These are phyloP conservation scores for Exsudoporus frostii DNA, from an alignment of 768 basidiomycete genomes.

Conservation along the genomic window DNA sequence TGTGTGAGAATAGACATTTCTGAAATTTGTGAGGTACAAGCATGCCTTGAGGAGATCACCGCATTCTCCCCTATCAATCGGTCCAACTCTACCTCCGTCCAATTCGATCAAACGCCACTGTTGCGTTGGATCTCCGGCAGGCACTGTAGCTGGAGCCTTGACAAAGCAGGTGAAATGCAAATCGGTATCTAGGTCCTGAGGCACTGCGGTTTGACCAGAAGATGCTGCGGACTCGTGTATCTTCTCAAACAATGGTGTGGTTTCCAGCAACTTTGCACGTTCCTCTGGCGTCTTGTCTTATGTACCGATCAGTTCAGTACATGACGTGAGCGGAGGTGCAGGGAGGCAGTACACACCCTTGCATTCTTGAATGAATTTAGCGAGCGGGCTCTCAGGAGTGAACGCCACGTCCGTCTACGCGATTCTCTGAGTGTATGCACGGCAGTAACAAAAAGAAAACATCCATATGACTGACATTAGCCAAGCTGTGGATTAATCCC, in stretches of 20 bases:
- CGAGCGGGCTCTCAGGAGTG: conserved; percentile 54
- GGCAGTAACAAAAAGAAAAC: conserved; percentile 2
- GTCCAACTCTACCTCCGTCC: conserved; percentile 75
- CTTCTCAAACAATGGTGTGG: conserved; percentile 68
- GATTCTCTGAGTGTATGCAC: conserved; percentile 1
- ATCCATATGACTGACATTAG: conserved; percentile 55
- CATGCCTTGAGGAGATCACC: conserved; percentile 55
- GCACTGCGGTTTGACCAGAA: conserved; percentile 65
- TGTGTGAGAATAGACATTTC: neutral
- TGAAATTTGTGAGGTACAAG: neutral
- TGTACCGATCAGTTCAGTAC: neutral
- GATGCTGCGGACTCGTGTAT: conserved; percentile 74
- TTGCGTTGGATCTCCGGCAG: conserved; percentile 17
- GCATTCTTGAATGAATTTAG: conserved; percentile 63
- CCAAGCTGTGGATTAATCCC: conserved; percentile 76
- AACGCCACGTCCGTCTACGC: conserved; percentile 56
- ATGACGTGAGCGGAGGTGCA: neutral
- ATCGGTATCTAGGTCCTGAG: conserved; percentile 63
- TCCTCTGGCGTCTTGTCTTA: conserved; percentile 70
- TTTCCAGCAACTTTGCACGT: conserved; percentile 71
- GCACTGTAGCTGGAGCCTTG: conserved; percentile 48
- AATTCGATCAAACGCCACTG: conserved; percentile 68
- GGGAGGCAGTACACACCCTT: conserved; percentile 42
- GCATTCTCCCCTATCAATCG: conserved; percentile 74
- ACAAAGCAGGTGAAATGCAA: conserved; percentile 91